These are phyloP conservation scores for Suhomyces prunicola DNA, from an alignment of 805 yeast species.

Conservation along the genomic window DNA sequence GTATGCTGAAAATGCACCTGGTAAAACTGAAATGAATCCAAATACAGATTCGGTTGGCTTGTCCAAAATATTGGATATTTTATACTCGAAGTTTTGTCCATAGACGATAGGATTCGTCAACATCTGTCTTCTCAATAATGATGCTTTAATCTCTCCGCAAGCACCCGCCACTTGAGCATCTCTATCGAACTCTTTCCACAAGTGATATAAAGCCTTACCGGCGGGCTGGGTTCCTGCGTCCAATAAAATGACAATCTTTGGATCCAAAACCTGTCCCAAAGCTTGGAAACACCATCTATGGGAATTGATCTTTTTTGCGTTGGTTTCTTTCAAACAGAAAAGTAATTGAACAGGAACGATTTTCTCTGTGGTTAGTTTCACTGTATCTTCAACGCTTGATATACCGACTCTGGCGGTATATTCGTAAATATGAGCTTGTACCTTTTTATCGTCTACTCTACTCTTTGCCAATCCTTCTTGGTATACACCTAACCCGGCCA, in stretches of 20 bases:
- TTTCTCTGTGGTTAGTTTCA: constrained; percentile 48
- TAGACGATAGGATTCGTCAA: constrained; percentile 60
- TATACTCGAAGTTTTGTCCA: constrained; percentile 65
- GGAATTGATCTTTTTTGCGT: constrained; percentile 63
- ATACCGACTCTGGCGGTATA: constrained; percentile 60
- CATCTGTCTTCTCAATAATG: constrained; percentile 45
- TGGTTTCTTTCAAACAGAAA: constrained; percentile 58
- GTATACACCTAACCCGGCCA: constrained; percentile 63
- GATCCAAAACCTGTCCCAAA: constrained; percentile 53
- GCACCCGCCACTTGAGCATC: constrained; percentile 65
- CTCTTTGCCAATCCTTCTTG: constrained; percentile 66
- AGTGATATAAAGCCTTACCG: constrained; percentile 51
- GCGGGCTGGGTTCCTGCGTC: constrained; percentile 69
- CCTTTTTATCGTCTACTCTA: constrained; percentile 55
- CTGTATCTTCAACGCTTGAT: constrained; percentile 49
- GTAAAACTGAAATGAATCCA: constrained; percentile 63
- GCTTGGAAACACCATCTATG: constrained; percentile 73
- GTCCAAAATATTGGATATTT: constrained; percentile 63
- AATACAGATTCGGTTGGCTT: constrained; percentile 64
- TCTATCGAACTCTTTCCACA: constrained; percentile 62
- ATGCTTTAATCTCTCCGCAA: constrained; percentile 68
- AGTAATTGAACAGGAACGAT: constrained; percentile 62
- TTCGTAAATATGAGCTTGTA: constrained; percentile 64
- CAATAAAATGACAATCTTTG: constrained; percentile 53
- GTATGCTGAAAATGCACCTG: constrained; percentile 70